phyloP scores from a whole-genome alignment of 768 basidiomycete genomes.

The Termitomyces sp. region DNA sequence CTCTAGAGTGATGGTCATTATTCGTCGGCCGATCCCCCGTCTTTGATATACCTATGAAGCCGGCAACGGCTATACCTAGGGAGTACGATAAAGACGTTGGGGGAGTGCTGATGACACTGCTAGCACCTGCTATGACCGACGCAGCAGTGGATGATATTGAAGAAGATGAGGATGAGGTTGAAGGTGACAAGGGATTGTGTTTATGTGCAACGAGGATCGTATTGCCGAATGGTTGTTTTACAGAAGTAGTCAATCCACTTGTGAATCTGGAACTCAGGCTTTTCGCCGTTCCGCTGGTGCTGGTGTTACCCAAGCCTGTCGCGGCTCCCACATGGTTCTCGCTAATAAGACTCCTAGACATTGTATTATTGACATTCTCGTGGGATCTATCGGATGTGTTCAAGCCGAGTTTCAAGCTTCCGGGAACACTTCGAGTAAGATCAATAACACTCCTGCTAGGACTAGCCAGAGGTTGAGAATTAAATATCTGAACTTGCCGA shows the following conservation, averaged over 20 bases:
- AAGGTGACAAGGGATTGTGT: constrained; percentile 27
- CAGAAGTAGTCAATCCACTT: constrained; percentile 34
- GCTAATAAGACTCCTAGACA: constrained; percentile 39
- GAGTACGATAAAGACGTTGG: constrained; percentile 53
- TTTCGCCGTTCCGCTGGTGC: constrained; percentile 27
- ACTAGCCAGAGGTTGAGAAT: constrained; percentile 76
- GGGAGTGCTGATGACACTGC: constrained; percentile 50
- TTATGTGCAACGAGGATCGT: constrained; percentile 14
- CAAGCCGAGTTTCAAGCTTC: constrained; percentile 25
- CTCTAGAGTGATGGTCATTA: constrained; percentile 1
- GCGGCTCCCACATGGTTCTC: constrained; percentile 37
- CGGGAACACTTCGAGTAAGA: constrained; percentile 25
- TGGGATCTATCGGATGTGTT: constrained; percentile 24
- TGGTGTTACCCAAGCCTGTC: constrained; percentile 22
- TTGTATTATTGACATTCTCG: constrained; percentile 32
- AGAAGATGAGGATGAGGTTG: constrained; percentile 52
- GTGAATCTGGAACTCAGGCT: constrained; percentile 39
- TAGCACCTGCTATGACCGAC: constrained; percentile 34
- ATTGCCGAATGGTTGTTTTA: constrained; percentile 15
- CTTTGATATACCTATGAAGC: constrained; percentile 35
- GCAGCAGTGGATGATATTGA: constrained; percentile 44
- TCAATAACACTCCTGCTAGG: constrained; percentile 36
- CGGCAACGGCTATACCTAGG: constrained; percentile 40
- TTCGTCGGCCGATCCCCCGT: constrained; percentile 20
- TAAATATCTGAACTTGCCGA: constrained; percentile 76